Evolutionary conservation across 192 early-diverging fungal species (phyloP).

Genomic region (Mortierella hygrophila): DNA sequence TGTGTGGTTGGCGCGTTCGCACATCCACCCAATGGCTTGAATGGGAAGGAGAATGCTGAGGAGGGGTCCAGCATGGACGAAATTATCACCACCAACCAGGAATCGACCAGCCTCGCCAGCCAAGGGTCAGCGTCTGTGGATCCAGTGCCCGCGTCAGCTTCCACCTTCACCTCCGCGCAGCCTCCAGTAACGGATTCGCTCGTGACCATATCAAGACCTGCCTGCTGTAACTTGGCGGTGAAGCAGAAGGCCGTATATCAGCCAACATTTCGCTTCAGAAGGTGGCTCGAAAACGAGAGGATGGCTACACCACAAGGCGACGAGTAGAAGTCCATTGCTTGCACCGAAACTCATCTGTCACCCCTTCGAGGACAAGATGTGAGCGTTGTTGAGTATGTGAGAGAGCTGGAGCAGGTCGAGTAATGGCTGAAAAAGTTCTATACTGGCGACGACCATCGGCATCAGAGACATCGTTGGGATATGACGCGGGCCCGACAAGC

Average conservation of each 20-base stretch:
- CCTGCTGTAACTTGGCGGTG: not conserved
- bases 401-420: slow-evolving; percentile 7
- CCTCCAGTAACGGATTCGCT: too few species aligned
- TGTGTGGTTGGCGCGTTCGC: slow-evolving; percentile 23
- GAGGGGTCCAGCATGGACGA: not conserved
- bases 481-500: not conserved
- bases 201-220: too few species aligned
- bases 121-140: too few species aligned
- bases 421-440: slow-evolving; percentile 1
- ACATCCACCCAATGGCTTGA: not conserved
- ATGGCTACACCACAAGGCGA: not conserved
- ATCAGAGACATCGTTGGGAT: not conserved
- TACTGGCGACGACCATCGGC: not conserved
- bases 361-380: not conserved
- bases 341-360: not conserved
- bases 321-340: not conserved
- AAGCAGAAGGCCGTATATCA: not conserved
- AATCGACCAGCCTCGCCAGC: not conserved
- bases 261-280: too few species aligned
- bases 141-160: too few species aligned
- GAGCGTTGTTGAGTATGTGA: not conserved
- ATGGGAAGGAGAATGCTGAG: not conserved
- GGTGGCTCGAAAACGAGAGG: not conserved
- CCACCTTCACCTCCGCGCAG: too few species aligned
- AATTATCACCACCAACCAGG: not conserved